Conservation (phyloP, 495 filamentous ascomycete genomes). For the Elaphomyces granulatus region DNA sequence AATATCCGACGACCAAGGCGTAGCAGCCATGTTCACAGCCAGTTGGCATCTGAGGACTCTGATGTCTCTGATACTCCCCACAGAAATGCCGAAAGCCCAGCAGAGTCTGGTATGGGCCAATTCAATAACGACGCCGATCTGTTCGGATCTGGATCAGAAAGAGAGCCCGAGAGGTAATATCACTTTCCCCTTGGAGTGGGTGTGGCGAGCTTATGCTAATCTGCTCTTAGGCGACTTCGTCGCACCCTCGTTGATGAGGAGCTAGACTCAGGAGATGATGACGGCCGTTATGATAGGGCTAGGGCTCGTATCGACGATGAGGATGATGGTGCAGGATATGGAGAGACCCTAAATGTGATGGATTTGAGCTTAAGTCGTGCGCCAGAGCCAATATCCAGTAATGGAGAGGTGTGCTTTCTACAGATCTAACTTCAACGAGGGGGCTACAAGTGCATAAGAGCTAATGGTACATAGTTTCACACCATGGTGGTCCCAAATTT, state of each 20-base stretch:
- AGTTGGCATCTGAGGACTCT: slow-evolving; percentile 18
- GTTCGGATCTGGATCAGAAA: slow-evolving; percentile 43
- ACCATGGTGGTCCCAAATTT: slow-evolving; percentile 68
- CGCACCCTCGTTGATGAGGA: slow-evolving; percentile 58
- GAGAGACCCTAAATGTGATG: slow-evolving; percentile 38
- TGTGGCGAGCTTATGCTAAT: too few species aligned
- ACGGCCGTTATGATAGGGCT: slow-evolving; percentile 38
- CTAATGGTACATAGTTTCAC: slow-evolving; percentile 62
- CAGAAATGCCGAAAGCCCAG: slow-evolving; percentile 7
- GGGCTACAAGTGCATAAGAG: too few species aligned
- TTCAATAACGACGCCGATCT: slow-evolving; percentile 45
- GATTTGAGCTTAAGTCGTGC: slow-evolving; percentile 48
- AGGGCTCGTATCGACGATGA: slow-evolving; percentile 36
- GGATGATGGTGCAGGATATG: slow-evolving; percentile 32
- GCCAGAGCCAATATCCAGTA: slow-evolving; percentile 54
- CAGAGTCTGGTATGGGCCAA: slow-evolving; percentile 22
- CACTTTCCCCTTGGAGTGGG: too few species aligned
- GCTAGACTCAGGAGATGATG: slow-evolving; percentile 68
- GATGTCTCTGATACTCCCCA: slow-evolving; percentile 12
- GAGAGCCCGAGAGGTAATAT: slow-evolving; percentile 22
- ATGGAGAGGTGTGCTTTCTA: slow-evolving; percentile 46
- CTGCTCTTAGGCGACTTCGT: slow-evolving; percentile 29
- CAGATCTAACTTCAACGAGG: too few species aligned
- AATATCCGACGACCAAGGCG: slow-evolving; percentile 28
- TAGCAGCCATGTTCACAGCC: slow-evolving; percentile 16